Base-by-base conservation (phyloP, 768 basidiomycete genomes). In the Sporobolomyces phaffii region DNA sequence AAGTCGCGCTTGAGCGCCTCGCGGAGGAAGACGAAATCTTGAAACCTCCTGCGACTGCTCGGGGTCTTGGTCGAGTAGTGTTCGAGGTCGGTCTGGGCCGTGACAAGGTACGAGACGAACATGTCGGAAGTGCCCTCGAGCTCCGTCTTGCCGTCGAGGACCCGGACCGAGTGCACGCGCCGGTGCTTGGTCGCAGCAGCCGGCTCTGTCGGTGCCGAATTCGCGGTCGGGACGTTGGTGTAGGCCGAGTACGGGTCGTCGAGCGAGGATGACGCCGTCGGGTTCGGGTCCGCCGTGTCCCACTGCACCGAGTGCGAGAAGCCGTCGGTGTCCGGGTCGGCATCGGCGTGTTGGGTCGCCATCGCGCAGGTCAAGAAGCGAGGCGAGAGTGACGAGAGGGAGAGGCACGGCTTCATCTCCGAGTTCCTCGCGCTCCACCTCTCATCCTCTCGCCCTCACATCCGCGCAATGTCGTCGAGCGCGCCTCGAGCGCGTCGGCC, bases 121-220 rank as follows among this genome's bases (percentile, higher is more conserved):
- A 90, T 87, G 76, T 99, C 94, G 80, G 96, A 97, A 36, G 92
- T 94, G 73, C 96, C 94, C 65, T 93, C 88, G 31, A 97, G 83
- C 78, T 97, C 93, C 77, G 94, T 97, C 69, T 91, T 85, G 33
- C 94, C 93, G 77, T 98, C 93, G 75, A 87, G 86, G 71, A 98
- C 91, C 15, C 60, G 57, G 0, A 59, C 69, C 20, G 62, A 41
- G 15, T 24, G 8, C 3, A 60, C 8, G 28, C 38, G 34, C 9
- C 7, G 1, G 33, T 10, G 20, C 53, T 18, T 31, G 24, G 22
- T 22, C 24, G 41, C 24, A 9, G 29, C 20, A 15, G n/a, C n/a
- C n/a, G n/a, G n/a, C n/a, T n/a, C n/a, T n/a, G 22, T 62, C 5
- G 34, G 20, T 8, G 20, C 40, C 13, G 29, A 15, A 15, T 2